phyloP scores from a whole-genome alignment of 345 rosid species.

The Diplotaxis tenuifolia region DNA sequence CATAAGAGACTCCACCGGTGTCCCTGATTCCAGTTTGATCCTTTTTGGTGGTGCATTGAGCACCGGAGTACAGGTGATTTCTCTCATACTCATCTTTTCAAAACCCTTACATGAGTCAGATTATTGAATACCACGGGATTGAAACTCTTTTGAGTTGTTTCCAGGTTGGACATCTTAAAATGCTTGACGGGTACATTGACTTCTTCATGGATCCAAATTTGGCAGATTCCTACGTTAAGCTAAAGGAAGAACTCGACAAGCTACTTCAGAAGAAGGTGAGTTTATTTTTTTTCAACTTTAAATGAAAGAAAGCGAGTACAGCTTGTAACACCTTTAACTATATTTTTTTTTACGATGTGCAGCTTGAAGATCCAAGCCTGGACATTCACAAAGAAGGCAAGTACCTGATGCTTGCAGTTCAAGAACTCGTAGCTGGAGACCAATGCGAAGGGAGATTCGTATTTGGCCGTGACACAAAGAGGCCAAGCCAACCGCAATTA shows the following conservation, averaged over 20 bases:
- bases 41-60: slow-evolving; percentile 82
- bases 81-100: not conserved
- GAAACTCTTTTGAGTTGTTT: slow-evolving; percentile 13
- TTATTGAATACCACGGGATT: not conserved
- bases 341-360: slow-evolving; percentile 16
- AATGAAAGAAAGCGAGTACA: not conserved
- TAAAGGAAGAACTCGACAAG: slow-evolving; percentile 77
- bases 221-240: slow-evolving; percentile 81
- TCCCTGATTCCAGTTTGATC: slow-evolving; percentile 86
- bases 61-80: slow-evolving; percentile 67
- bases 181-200: slow-evolving; percentile 88
- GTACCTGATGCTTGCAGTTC: slow-evolving; percentile 84
- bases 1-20: slow-evolving; percentile 94
- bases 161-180: slow-evolving; percentile 90
- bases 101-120: not conserved
- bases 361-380: slow-evolving; percentile 73
- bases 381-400: slow-evolving; percentile 91
- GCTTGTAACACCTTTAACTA: slow-evolving; percentile 7
- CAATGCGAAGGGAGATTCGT: slow-evolving; percentile 96
- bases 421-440: slow-evolving; percentile 89
- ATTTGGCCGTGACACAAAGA: slow-evolving; percentile 78
- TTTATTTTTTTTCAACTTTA: not conserved
- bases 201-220: slow-evolving; percentile 90
- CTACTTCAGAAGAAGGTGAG: slow-evolving; percentile 71
- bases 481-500: slow-evolving; percentile 44